Conservation (phyloP, 2,329 filamentous ascomycete genomes). For the Penicillium sumatraense region DNA sequence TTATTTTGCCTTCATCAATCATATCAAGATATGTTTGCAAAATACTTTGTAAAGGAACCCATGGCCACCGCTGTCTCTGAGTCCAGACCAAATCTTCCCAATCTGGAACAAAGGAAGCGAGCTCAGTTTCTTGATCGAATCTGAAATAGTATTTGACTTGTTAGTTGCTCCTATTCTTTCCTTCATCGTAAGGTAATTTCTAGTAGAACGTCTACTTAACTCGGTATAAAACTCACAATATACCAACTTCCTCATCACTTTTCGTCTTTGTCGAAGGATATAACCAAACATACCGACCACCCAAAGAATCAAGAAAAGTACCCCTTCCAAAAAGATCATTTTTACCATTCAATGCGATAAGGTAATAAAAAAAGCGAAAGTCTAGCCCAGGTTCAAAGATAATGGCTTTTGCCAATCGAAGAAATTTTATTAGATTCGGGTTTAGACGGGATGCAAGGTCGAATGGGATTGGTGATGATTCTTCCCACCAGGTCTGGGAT, state of each 20-base stretch:
- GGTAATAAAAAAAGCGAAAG: not conserved
- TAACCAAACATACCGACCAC: constrained; percentile 9
- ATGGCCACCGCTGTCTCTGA: constrained; percentile 2
- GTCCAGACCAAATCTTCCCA: constrained; percentile 5
- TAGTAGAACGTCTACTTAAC: too few relatives aligned
- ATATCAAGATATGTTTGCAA: constrained; percentile 7
- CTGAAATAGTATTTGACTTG: not conserved
- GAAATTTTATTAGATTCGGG: constrained; percentile 8
- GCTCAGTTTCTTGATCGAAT: constrained; percentile 14
- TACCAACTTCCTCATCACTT: constrained; percentile 12
- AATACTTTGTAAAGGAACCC: constrained; percentile 9
- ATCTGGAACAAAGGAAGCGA: constrained; percentile 8
- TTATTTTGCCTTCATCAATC: constrained; percentile 13
- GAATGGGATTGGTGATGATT: constrained; percentile 6
- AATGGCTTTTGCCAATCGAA: constrained; percentile 5
- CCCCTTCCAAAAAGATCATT: not conserved
- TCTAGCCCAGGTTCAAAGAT: not conserved
- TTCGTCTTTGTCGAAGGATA: constrained; percentile 7
- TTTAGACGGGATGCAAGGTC: constrained; percentile 11
- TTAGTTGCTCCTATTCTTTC: not conserved
- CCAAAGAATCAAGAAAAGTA: not conserved
- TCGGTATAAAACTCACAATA: constrained; percentile 9
- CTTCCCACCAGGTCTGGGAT: constrained; percentile 11
- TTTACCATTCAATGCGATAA: not conserved
- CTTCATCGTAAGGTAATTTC: not conserved